Conservation (phyloP, 257 asterid species). For the Solanum lycopersicoides region DNA sequence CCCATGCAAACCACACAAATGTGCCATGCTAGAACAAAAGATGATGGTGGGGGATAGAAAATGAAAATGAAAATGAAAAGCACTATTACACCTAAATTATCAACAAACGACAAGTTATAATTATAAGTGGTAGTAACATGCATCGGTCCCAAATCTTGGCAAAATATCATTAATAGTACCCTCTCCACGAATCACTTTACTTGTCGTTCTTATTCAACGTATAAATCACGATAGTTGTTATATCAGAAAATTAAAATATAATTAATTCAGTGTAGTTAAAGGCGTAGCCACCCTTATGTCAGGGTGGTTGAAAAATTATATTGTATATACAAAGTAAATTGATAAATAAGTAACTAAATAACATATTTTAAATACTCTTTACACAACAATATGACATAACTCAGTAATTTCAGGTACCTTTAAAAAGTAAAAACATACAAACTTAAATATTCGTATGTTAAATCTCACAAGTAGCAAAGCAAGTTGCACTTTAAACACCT, state of each 20-base stretch:
- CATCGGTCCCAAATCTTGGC: neutral
- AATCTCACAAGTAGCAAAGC: no score
- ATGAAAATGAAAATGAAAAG: neutral
- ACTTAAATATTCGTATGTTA: no score
- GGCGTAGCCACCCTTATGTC: accelerated
- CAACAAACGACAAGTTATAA: neutral
- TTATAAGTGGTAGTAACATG: neutral
- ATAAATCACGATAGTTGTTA: no score
- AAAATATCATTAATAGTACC: neutral
- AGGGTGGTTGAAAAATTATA: accelerated
- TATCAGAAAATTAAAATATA: no score
- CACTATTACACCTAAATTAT: neutral
- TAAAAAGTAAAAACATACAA: no score
- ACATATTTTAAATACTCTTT: accelerated
- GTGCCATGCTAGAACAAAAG: neutral
- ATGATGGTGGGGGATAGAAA: neutral
- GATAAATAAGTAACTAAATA: no score
- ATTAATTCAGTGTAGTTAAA: accelerated
- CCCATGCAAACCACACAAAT: neutral
- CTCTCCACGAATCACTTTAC: neutral
- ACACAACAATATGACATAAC: no score
- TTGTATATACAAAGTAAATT: no score
- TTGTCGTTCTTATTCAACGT: neutral
- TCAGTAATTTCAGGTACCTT: accelerated
- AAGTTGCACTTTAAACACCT: no score